phyloP scores from a whole-genome alignment of 2,329 filamentous ascomycete genomes.

The Ascochyta viciae-villosae region DNA sequence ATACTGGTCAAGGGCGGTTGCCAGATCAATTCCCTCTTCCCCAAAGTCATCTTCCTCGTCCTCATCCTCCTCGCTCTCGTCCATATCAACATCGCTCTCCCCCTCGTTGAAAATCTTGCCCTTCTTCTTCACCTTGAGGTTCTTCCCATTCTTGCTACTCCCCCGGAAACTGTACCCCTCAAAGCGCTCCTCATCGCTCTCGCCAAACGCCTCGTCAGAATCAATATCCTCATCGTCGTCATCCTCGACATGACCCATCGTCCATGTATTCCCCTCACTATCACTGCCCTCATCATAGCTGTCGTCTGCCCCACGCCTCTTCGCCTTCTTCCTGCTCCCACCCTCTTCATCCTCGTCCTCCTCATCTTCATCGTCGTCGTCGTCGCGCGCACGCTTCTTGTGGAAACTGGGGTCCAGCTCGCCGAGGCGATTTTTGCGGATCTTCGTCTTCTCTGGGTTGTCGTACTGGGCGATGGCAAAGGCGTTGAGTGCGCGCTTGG shows the following conservation, averaged over 20 bases:
- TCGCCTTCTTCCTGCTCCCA: slow-evolving; percentile 42
- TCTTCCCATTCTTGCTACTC: slow-evolving; percentile 56
- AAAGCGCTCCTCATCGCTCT: slow-evolving; percentile 86
- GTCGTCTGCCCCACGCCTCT: slow-evolving; percentile 47
- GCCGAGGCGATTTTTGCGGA: slow-evolving; percentile 66
- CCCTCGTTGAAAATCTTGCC: slow-evolving; percentile 40
- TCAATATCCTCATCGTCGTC: slow-evolving; percentile 74
- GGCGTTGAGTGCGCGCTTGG: slow-evolving; percentile 66
- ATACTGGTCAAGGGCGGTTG: slow-evolving; percentile 64
- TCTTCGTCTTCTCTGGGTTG: slow-evolving; percentile 59
- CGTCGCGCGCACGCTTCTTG: slow-evolving; percentile 53
- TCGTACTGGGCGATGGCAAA: slow-evolving; percentile 69
- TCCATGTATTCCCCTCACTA: slow-evolving; percentile 86
- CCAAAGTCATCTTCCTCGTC: slow-evolving; percentile 64
- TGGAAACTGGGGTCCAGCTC: slow-evolving; percentile 56
- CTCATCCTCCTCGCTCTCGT: slow-evolving; percentile 55
- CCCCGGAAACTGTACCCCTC: slow-evolving; percentile 76
- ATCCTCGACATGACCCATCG: slow-evolving; percentile 71
- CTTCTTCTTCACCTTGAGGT: slow-evolving; percentile 55
- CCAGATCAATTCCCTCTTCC: slow-evolving; percentile 68
- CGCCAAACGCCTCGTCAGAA: slow-evolving; percentile 83
- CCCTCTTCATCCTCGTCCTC: slow-evolving; percentile 36
- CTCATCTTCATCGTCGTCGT: slow-evolving; percentile 56
- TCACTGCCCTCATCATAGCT: slow-evolving; percentile 80
- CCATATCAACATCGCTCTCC: slow-evolving; percentile 55